Base-by-base conservation (phyloP, 2,329 filamentous ascomycete species). In the Massarina eburnea region DNA sequence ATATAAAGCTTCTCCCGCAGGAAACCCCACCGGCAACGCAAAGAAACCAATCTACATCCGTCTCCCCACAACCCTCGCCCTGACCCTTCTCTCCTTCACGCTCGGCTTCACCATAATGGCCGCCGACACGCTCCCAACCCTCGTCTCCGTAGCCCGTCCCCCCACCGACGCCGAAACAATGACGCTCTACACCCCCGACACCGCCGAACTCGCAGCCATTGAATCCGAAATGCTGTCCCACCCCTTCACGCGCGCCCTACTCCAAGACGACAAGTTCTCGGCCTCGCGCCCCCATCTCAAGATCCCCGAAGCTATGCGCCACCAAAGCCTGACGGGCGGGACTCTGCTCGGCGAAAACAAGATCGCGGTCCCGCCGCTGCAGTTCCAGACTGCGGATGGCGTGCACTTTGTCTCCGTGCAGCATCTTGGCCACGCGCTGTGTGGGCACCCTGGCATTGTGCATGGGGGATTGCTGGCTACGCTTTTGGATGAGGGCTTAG, bases 381-480 rank as follows among this genome's bases (percentile, higher is more conserved):
- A 83, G 5, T 97, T 91, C 79, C 78, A 75, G 8, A 70, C 69
- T 3, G 34, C 36, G 43, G 87, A 94, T 56, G 78, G 81, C 18
- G 49, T 45, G 1, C 24, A 41, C 1, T 66, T 73, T 33, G 82
- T 91, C 5, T 82, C 84, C 12, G 80, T 97, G 33, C 80, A 85
- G 42, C 91, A 91, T 65, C 78, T 96, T 0, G 92, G 92, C 2
- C 73, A 79, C 2, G 84, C 89, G 59, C 75, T 97, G 32, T 96
- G 90, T 66, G 92, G 92, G 1, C 91, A 97, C 69, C 88, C 89
- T 5, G 90, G 88, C 2, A 89, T 97, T 51, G 81, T 96, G 6
- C 94, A 97, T 68, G 92, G 92, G 40, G 92, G 92, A 0, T 75
- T 96, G 54, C 76, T 97, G 45, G 92, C 92, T n/a, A 96, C 92